Base-by-base conservation (phyloP, 2,329 filamentous ascomycete genomes). In the Drechslerella stenobrocha region DNA sequence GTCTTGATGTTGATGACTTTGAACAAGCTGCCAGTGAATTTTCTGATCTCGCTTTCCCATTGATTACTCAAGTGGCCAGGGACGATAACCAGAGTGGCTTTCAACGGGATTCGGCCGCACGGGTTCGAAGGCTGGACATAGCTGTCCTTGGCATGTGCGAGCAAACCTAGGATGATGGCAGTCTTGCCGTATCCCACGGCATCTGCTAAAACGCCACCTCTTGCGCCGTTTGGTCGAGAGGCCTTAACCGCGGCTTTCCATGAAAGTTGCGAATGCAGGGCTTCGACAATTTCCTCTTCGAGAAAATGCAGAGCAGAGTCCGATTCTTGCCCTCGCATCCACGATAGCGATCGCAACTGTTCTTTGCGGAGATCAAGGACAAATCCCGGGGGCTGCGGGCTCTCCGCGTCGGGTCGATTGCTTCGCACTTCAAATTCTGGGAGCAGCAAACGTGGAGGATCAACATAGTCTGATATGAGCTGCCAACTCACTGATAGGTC, bases 111-210 rank as follows among this genome's bases (percentile, higher is more conserved):
- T n/a, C 37, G 56, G 1, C 73, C 73, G 5, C 53, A 23, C 2
- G 57, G 23, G 13, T 70, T 42, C 11, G 42, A 26, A 13, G 71
- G 71, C 1, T 61, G 57, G 52, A 30, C n/a, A 70, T 73, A 53
- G 7, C 32, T 28, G 1, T 75, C 64, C 26, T 78, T 77, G 44
- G 81, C 78, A 2, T 76, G 74, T 32, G 82, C 77, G 26, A 86
- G 80, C 6, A 87, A 74, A 0, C 79, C 83, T 9, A 87, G 77
- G 1, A 80, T 80, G 0, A 82, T 80, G 1, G 84, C 80, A 0
- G 85, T 88, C 72, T 88, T 88, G 0, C 86, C 86, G 72, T 85
- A 87, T 0, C 83, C 84, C 30, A 86, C 83, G 44, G 83, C 79
- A 71, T 87, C 84, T 1, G 84, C 84, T 30, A 87, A 77, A 15